These are phyloP conservation scores for Trichoderma brevicompactum DNA, from an alignment of 2,329 filamentous ascomycete genomes.

Conservation along the genomic window DNA sequence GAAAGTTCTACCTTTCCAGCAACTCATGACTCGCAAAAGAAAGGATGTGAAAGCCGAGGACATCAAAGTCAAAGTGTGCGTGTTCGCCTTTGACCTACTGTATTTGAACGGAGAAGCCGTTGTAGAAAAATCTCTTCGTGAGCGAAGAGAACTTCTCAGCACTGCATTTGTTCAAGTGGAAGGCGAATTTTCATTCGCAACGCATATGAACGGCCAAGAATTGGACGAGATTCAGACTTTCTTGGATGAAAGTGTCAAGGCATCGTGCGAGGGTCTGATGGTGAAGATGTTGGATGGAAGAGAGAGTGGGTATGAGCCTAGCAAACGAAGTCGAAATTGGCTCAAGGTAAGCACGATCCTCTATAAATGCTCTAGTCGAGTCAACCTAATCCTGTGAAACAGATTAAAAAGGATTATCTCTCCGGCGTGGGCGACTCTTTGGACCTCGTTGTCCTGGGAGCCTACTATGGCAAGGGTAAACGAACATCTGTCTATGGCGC, in stretches of 20 bases:
- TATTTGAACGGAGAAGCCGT: slow-evolving; percentile 91
- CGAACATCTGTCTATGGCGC: slow-evolving; percentile 94
- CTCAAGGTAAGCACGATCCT: slow-evolving; percentile 70
- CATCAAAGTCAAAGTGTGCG: slow-evolving; percentile 94
- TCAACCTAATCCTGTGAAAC: not conserved
- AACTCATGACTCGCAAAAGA: slow-evolving; percentile 95
- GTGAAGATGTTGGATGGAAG: slow-evolving; percentile 97
- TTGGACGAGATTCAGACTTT: slow-evolving; percentile 92
- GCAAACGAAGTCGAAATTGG: slow-evolving; percentile 96
- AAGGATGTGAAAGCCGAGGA: slow-evolving; percentile 97
- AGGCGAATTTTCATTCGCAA: slow-evolving; percentile 90
- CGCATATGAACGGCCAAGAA: slow-evolving; percentile 82
- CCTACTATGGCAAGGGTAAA: slow-evolving; percentile 93
- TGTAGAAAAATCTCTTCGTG: slow-evolving; percentile 83
- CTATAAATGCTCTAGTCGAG: not conserved
- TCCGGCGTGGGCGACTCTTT: slow-evolving; percentile 92
- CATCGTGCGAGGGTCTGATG: slow-evolving; percentile 96
- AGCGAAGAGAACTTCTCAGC: slow-evolving; percentile 77
- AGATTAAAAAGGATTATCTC: slow-evolving; percentile 98
- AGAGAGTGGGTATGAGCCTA: slow-evolving; percentile 94
- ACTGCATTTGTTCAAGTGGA: slow-evolving; percentile 76
- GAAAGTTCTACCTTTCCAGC: slow-evolving; percentile 95
- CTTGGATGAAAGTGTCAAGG: slow-evolving; percentile 92
- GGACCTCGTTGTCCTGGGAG: slow-evolving; percentile 92
- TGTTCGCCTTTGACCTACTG: slow-evolving; percentile 93